Base-by-base conservation (phyloP, 805 yeast genomes). In the Nakazawaea holstii region DNA sequence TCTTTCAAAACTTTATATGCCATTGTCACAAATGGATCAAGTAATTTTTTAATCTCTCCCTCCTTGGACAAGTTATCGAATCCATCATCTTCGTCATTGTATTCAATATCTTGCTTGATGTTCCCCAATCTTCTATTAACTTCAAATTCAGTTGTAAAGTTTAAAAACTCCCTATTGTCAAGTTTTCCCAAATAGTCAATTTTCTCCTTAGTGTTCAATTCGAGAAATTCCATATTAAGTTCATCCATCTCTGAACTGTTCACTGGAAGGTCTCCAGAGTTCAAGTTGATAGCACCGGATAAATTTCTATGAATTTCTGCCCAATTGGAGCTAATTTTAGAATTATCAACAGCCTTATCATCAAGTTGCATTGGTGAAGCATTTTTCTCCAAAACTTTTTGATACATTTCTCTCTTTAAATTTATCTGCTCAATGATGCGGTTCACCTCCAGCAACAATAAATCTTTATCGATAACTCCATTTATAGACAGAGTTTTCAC, bases 321-420 rank as follows among this genome's bases (percentile, higher is more conserved):
- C 82, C 82, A 78, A 39, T 72, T 65, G 10, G 62, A 59, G 17
- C 56, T 59, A 15, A 62, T 51, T 20, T 59, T 59, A 10, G 61
- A 46, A 4, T 48, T 49, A n/a, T 44, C 48, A 2, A 67, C 52
- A 43, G 51, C 37, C 40, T 50, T 54, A 41, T 59, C 65, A 17
- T 50, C 57, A 6, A 33, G 26, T 6, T 33, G 28, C 41, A 41
- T 14, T 20, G 52, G 35, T 6, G 37, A 39, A 27, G 51, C 39
- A 5, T 46, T 48, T 1, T 30, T 29, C 8, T 44, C 48, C 24
- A 67, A 59, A 46, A 66, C 60, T 14, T 66, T 62, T 40, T 68
- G 68, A 53, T 70, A 73, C 10, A 69, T 49, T 24, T 59, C 49
- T 40, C 79, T 60, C 53, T 71, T 76, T 17, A 53, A 51, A 11